phyloP scores from a whole-genome alignment of 768 basidiomycete species.

The Lactifluus hygrophoroides region DNA sequence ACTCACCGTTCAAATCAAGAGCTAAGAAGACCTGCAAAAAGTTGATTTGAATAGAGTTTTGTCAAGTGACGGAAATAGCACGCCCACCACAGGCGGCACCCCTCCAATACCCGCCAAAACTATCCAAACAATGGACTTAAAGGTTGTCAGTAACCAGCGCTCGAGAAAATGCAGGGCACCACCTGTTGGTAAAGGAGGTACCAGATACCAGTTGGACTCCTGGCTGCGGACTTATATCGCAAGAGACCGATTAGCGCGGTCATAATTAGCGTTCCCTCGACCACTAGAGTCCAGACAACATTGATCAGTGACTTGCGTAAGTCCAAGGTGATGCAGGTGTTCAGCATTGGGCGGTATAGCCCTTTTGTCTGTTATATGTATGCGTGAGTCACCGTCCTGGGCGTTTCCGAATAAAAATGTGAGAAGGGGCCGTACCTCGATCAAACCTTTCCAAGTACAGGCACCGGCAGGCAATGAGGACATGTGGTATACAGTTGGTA shows the following conservation, averaged over 20 bases:
- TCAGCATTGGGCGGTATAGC: neutral
- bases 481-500: neutral
- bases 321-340: neutral
- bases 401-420: neutral
- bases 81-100: too few species aligned
- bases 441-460: neutral
- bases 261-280: neutral
- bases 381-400: neutral
- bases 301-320: neutral
- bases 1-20: too few species aligned
- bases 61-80: too few species aligned
- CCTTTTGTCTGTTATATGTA: neutral
- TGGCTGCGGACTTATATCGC: neutral
- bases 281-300: neutral
- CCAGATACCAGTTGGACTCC: neutral
- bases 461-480: neutral
- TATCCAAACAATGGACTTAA: too few species aligned
- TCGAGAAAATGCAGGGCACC: neutral
- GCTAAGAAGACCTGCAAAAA: too few species aligned
- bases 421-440: neutral
- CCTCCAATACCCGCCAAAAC: too few species aligned
- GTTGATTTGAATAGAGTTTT: too few species aligned
- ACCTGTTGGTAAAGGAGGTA: constrained; percentile 11
- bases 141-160: too few species aligned
- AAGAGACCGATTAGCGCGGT: neutral